Base-by-base conservation (phyloP, 163 green algal species). In the Volvox carteri region DNA sequence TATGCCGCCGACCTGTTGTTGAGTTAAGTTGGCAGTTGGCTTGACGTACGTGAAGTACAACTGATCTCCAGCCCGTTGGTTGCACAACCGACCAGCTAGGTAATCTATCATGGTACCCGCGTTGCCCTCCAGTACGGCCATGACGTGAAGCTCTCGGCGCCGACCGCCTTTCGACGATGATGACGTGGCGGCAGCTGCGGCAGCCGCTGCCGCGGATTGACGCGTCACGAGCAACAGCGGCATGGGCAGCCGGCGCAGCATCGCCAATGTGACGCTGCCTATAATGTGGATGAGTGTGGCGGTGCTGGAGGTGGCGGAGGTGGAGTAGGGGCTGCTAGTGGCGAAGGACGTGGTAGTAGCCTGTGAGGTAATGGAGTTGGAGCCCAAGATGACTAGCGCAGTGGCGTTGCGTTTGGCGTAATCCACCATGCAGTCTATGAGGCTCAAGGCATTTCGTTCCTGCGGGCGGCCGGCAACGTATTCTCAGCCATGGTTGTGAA, bases 341-440 rank as follows among this genome's bases (percentile, higher is more conserved):
- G 62, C 16, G 28, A 56, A 35, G 79, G 75, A 84, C 48, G 35
- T 67, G 44, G n/a, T 33, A 8, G 60, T 39, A 42, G 46, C 62
- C n/a, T 56, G 41, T 8, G 79, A 78, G 60, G 68, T 89, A 18
- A 89, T 68, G 28, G 50, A 48, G 84, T 81, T 75, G 25, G 68
- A 84, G 2, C 84, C 84, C 70, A 89, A 48, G 12, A 89, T 28
- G 11, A 81, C 84, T 7, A 83, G 70, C 16, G 68, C 60, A 52
- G 70, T 50, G 35, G 33, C 50, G 1, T 75, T 37, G 19, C 1
- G 42, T 16, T 1, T 39, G 33, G 42, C 46, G 67, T 74, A 88
- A 12, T 72, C 46, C 35, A 72, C 48, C 81, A 88, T 88, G 67
- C 67, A 79, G 33, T 88, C 81, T 33, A 88, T 88, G 23, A 88